Evolutionary conservation across 1,139 yeast species (phyloP).

Genomic region (Debaryomycetaceae sp.): DNA sequence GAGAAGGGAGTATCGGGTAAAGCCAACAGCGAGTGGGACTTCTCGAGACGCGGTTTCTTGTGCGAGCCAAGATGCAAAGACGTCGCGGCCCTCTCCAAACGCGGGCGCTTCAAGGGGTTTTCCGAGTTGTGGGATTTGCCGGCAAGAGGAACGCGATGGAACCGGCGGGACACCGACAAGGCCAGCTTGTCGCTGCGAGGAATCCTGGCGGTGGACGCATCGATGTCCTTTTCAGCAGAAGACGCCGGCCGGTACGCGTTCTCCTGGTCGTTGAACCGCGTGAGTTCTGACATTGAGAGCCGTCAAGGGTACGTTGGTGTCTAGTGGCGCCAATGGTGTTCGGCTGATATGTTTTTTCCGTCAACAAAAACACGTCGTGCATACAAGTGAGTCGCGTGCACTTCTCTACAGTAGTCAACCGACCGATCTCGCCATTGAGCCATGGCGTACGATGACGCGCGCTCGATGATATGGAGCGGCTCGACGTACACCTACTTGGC

Average conservation of each 20-base stretch:
- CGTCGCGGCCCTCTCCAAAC: constrained; percentile 25
- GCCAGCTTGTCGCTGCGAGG: neutral
- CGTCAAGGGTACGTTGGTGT: too few species aligned
- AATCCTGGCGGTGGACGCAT: neutral
- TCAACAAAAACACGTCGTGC: neutral
- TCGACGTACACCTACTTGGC: constrained; percentile 77
- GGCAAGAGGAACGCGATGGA: constrained; percentile 34
- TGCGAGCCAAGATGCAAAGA: constrained; percentile 4
- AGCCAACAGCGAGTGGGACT: constrained; percentile 1
- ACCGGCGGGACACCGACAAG: too few species aligned
- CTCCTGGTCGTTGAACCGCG: neutral
- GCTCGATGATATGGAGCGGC: too few species aligned
- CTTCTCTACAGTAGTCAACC: too few species aligned
- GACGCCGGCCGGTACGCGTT: neutral
- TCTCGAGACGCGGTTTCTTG: constrained; percentile 1
- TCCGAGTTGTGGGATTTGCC: constrained; percentile 35
- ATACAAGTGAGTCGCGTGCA: too few species aligned
- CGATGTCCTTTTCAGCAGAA: neutral
- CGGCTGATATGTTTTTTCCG: too few species aligned
- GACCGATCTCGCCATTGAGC: too few species aligned
- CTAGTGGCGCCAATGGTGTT: too few species aligned
- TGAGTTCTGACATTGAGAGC: neutral
- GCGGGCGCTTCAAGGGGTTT: constrained; percentile 16
- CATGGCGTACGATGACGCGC: too few species aligned
- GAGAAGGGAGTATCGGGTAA: neutral